phyloP scores from a whole-genome alignment of 2,329 filamentous ascomycete species.

The Ophiocordyceps australis region DNA sequence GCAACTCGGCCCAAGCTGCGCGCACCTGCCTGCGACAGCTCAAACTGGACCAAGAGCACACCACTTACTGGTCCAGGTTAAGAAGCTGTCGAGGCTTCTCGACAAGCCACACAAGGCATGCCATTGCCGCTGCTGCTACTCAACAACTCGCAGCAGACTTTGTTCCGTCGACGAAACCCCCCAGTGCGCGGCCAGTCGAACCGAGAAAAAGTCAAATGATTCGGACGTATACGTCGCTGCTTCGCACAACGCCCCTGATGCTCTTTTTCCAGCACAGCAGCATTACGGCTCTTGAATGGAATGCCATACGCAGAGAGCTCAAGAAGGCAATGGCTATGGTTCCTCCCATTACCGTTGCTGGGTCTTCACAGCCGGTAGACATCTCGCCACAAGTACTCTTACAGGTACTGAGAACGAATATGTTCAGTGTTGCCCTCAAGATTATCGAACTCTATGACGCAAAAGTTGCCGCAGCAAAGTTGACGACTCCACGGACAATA shows the following conservation, averaged over 20 bases:
- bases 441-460: conserved; percentile 70
- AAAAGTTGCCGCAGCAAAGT: conserved; percentile 15
- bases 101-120: conserved; percentile 6
- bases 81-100: conserved; percentile 8
- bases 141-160: conserved; percentile 24
- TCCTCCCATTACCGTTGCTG: conserved; percentile 12
- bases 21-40: conserved; percentile 6
- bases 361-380: too few species aligned
- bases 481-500: conserved; percentile 11
- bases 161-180: conserved; percentile 57
- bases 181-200: conserved; percentile 71
- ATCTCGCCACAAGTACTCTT: conserved; percentile 50
- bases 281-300: conserved; percentile 47
- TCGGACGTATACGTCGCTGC: conserved; percentile 71
- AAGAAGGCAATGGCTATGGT: conserved; percentile 24
- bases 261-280: conserved; percentile 65
- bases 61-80: too few species aligned
- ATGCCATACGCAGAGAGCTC: conserved; percentile 23
- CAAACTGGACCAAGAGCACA: conserved; percentile 1
- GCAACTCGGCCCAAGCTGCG: conserved; percentile 3
- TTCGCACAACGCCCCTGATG: conserved; percentile 70
- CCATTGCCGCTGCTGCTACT: conserved; percentile 7
- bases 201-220: conserved; percentile 79
- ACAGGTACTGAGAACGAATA: conserved; percentile 74
- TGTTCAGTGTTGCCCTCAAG: conserved; percentile 70